Evolutionary conservation across 441 rosid species (phyloP).

Genomic region (Adansonia rubrostipa): DNA sequence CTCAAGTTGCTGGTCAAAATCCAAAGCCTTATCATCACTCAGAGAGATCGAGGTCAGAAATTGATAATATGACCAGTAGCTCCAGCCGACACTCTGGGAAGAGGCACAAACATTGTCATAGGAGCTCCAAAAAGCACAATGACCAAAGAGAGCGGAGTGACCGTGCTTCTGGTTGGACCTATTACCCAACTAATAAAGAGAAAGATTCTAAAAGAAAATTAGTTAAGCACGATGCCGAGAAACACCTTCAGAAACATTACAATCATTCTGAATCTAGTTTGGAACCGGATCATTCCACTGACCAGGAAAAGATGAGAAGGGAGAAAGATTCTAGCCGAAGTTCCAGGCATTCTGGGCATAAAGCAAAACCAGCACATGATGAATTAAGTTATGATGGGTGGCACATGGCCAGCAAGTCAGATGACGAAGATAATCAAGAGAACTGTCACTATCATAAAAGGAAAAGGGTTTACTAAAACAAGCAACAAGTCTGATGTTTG

Average conservation of each 20-base stretch:
- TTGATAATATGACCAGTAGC: slow-evolving; percentile 45
- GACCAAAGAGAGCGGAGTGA: slow-evolving; percentile 31
- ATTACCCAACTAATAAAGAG: slow-evolving; percentile 30
- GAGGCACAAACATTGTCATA: slow-evolving; percentile 31
- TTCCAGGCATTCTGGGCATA: slow-evolving; percentile 37
- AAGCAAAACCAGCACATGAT: slow-evolving; percentile 26
- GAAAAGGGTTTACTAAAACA: slow-evolving; percentile 37
- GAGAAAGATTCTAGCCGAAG: slow-evolving; percentile 34
- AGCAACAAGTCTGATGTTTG: slow-evolving; percentile 35
- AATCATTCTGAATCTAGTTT: slow-evolving; percentile 28
- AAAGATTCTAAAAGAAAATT: slow-evolving; percentile 37
- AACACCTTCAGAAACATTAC: slow-evolving; percentile 18
- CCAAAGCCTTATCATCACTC: slow-evolving; percentile 25
- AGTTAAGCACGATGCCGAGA: slow-evolving; percentile 30
- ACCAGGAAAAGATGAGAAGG: slow-evolving; percentile 24
- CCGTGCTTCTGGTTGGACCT: slow-evolving; percentile 41
- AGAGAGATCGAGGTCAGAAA: slow-evolving; percentile 47
- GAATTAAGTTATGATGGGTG: slow-evolving; percentile 44
- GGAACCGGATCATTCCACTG: slow-evolving; percentile 27
- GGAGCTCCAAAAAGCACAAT: slow-evolving; percentile 33
- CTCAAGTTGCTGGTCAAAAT: slow-evolving; percentile 28
- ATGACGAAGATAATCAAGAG: slow-evolving; percentile 32
- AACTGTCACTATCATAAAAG: slow-evolving; percentile 26
- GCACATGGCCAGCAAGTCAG: slow-evolving; percentile 45
- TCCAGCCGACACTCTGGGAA: slow-evolving; percentile 35